Evolutionary conservation across 768 basidiomycete genomes (phyloP), one percentile per base, ranked within the genome.

Genomic region (Galerina sulciceps): DNA sequence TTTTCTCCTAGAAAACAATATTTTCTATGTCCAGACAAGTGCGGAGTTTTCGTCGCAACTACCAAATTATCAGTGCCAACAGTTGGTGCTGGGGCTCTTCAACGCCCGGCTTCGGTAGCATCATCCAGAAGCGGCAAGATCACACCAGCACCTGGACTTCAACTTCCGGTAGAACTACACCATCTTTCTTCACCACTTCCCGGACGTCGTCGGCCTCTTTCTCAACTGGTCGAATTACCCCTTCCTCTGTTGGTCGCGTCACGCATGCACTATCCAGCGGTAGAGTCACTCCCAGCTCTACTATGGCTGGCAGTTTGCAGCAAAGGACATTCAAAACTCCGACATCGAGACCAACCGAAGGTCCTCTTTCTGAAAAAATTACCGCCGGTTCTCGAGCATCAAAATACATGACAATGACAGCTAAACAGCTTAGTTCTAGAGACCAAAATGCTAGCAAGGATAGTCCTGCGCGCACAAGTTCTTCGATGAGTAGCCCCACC

Each of bases 31-130:
- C 85, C 93, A 15, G 85, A 87, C 0, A 83, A 85, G 44, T 96
- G 94, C 60, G 96, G 96, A 23, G 93, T 99, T 38, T 99, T 99
- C 69, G 90, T 96, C 18, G 86, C 91, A 6, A 79, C 86, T 1
- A 76, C 84, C 35, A 97, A 97, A 71, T 84, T 99, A 17, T 91
- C 94, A 2, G 67, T 85, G 4, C 87, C 91, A 6, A 93, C 90
- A 3, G 85, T 87, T 17, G 85, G 87, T 14, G 68, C 75, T 11
- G 82, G 79, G 1, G 76, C 82, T 18, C 63, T 76, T 37, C 67
- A 67, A 54, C 83, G 93, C 14, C 91, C 95, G 0, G 77, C 89
- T 0, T 96, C 94, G 2, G 93, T 90, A 35, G 86, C 90, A 3
- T 96, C 93, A 9, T 86, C 86, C 49, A 81, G 85, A 44, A 76